These are phyloP conservation scores for Anisodus tanguticus DNA, from an alignment of 257 asterid genomes.

Conservation along the genomic window DNA sequence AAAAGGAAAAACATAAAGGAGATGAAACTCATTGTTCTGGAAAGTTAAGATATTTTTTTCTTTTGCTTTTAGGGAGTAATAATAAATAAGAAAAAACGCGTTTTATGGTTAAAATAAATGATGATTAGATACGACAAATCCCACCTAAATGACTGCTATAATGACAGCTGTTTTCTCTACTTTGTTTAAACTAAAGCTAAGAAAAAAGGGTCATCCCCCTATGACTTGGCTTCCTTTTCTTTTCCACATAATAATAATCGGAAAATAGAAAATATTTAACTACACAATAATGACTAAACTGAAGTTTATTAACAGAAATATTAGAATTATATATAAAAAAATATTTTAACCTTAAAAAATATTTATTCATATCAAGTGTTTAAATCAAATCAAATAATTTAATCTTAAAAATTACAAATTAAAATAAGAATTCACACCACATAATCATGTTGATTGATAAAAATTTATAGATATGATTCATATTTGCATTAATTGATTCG, in stretches of 20 bases:
- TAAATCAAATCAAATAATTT: neutral
- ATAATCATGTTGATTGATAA: too few species aligned
- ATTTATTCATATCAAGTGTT: neutral
- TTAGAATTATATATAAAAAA: neutral
- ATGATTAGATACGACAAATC: conserved; percentile 27
- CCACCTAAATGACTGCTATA: conserved; percentile 26
- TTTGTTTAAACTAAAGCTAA: conserved; percentile 6
- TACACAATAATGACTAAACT: neutral
- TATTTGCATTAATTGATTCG: too few species aligned
- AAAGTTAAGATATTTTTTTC: neutral
- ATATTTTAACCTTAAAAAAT: neutral
- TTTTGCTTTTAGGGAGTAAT: neutral
- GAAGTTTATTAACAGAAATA: neutral
- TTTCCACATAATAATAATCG: neutral
- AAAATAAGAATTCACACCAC: too few species aligned
- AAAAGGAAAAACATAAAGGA: neutral
- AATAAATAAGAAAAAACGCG: neutral
- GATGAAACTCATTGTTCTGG: conserved; percentile 10
- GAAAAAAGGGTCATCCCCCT: neutral
- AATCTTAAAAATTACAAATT: neutral
- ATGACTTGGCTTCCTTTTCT: conserved; percentile 20
- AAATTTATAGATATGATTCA: too few species aligned
- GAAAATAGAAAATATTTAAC: conserved; percentile 4
- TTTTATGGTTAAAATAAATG: conserved; percentile 19
- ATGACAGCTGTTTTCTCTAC: conserved; percentile 21